Conservation (phyloP, 2,329 filamentous ascomycete genomes). For the Calonectria pseudoreteaudii region DNA sequence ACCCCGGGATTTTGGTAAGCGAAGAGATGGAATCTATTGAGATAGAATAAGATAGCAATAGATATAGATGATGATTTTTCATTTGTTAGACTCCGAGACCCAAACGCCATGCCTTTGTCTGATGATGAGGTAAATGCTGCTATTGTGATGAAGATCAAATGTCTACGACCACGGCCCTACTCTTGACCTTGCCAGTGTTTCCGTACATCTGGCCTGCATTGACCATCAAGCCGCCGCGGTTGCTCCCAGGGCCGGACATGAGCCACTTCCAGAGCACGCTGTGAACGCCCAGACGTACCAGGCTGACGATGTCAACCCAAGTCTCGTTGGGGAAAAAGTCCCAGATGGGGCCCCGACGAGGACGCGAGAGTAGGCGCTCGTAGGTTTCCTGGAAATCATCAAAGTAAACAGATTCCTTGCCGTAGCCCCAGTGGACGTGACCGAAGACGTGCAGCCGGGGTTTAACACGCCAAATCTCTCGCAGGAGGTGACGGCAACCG, state of each 20-base stretch:
- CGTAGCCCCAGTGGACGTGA: slow-evolving; percentile 83
- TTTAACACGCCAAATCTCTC: slow-evolving; percentile 79
- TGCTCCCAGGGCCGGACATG: slow-evolving; percentile 64
- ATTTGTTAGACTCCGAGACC: not conserved
- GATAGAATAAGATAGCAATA: slow-evolving; percentile 1
- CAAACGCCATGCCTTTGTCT: not conserved
- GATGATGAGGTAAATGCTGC: not conserved
- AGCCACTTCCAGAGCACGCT: slow-evolving; percentile 67
- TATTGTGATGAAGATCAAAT: slow-evolving; percentile 33
- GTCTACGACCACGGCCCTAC: slow-evolving; percentile 51
- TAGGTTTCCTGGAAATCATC: slow-evolving; percentile 79
- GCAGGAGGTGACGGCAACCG: slow-evolving; percentile 77
- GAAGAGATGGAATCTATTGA: not conserved
- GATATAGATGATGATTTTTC: slow-evolving; percentile 1
- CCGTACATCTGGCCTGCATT: slow-evolving; percentile 69
- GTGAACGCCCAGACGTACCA: slow-evolving; percentile 59
- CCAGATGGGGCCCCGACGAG: slow-evolving; percentile 55
- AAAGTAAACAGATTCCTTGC: slow-evolving; percentile 77
- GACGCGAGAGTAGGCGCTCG: slow-evolving; percentile 70
- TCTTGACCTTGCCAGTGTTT: slow-evolving; percentile 62
- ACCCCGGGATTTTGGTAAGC: slow-evolving; percentile 1
- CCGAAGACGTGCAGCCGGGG: slow-evolving; percentile 86
- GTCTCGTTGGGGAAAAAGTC: slow-evolving; percentile 59
- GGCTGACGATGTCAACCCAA: slow-evolving; percentile 60
- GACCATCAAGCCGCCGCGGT: slow-evolving; percentile 64